Evolutionary conservation across 352 stramenopile species (phyloP).

Genomic region (Phytophthora pisi): DNA sequence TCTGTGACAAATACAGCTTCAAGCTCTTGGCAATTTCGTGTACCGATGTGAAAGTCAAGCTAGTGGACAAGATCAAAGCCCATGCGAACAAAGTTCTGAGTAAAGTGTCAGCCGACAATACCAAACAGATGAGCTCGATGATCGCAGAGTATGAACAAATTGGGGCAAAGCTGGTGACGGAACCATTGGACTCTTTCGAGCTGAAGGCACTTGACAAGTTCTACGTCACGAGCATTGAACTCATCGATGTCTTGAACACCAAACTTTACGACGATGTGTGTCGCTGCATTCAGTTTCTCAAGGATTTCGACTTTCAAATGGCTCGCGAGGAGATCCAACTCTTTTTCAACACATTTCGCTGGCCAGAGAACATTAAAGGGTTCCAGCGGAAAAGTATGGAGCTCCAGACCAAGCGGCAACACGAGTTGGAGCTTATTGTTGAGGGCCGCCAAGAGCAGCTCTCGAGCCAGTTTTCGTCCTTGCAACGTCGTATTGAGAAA

Average conservation of each 20-base stretch:
- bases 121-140: conserved; percentile 86
- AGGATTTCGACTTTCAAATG: conserved; percentile 88
- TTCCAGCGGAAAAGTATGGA: conserved; percentile 93
- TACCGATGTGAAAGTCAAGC: conserved; percentile 86
- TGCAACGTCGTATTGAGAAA: conserved; percentile 91
- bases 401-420: conserved; percentile 88
- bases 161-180: conserved; percentile 82
- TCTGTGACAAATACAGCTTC: conserved; percentile 91
- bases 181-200: conserved; percentile 91
- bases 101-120: conserved; percentile 88
- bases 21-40: conserved; percentile 90
- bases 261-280: conserved; percentile 84
- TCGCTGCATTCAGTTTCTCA: conserved; percentile 85
- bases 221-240: conserved; percentile 72
- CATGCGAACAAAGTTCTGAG: conserved; percentile 74
- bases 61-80: conserved; percentile 75
- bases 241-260: conserved; percentile 72
- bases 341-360: conserved; percentile 91
- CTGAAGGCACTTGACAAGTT: conserved; percentile 90
- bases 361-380: conserved; percentile 91
- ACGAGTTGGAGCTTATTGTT: conserved; percentile 89
- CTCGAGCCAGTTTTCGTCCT: conserved; percentile 66
- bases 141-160: conserved; percentile 90
- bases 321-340: conserved; percentile 90
- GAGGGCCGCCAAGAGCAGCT: conserved; percentile 91